Conservation (phyloP, 2,329 filamentous ascomycete genomes). For the Xylaria sp. region DNA sequence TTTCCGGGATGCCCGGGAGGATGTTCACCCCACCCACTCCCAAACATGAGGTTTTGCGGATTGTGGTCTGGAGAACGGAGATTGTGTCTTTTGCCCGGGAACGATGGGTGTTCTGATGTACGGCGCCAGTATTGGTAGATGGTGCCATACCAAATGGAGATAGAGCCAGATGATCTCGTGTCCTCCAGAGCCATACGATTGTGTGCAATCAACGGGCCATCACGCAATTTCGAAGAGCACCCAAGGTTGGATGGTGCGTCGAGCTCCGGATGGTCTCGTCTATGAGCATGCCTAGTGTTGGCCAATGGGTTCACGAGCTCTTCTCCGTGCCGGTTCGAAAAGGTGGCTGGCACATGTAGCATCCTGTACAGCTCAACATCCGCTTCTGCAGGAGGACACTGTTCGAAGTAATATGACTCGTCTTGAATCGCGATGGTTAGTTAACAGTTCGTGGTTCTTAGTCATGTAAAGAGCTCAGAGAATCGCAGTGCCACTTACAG, state of each 20-base stretch:
- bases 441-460: background rate
- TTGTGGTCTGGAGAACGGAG: background rate
- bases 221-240: background rate
- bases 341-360: background rate
- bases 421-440: background rate
- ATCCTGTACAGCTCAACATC: background rate
- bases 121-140: constrained; percentile 1
- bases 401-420: background rate
- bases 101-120: background rate
- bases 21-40: background rate
- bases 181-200: background rate
- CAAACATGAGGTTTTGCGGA: background rate
- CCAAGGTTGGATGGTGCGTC: background rate
- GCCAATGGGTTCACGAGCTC: background rate
- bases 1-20: background rate
- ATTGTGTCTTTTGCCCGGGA: background rate
- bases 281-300: background rate
- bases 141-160: background rate
- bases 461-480: background rate
- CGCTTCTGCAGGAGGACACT: background rate
- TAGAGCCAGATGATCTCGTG: background rate
- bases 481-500: background rate
- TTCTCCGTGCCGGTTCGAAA: background rate
- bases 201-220: background rate
- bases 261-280: background rate